Evolutionary conservation across 192 early-diverging fungal genomes (phyloP), one percentile per base, ranked within the genome.

Genomic region (Dimargaris xerosporica): DNA sequence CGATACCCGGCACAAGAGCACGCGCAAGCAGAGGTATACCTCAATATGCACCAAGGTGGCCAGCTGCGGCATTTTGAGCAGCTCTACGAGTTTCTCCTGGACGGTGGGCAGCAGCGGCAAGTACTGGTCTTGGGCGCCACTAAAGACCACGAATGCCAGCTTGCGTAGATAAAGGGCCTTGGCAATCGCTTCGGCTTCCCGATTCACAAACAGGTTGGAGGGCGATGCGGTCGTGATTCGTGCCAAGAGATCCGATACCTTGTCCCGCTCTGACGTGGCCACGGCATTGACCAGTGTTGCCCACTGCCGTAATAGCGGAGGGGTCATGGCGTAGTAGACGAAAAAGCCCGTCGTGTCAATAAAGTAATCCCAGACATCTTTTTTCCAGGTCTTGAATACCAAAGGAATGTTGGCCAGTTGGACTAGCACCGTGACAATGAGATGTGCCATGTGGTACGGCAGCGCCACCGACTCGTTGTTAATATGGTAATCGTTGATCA

Each of bases 1-100:
- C 10, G 89, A 87, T 44, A 96, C 73, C 17, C 91, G 78, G 45
- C 85, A 82, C 23, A 96, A 69, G 16, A 96, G 64, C 15, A 92
- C 80, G 31, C 93, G 80, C 26, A 96, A 66, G 63, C 86, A 93
- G 10, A 91, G 62, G 63, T 91, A 93, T 21, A 90, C 87, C 69
- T 92, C 93, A 5, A 81, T 75, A 62, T 91, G 87, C 17, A 93
- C 82, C 29, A 78, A 71, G 47, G 85, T 34, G 56, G 56, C 84
- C 31, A 77, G 77, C 30, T 80, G 76, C 4, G 67, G 71, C 51
- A 82, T 71, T 67, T 93, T 93, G 23, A 95, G 62, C 59, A 92
- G 76, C 54, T 95, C 93, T 0, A 93, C 93, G 16, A 95, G 72
- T 55, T 91, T 91, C 62, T 91, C 90, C 63, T 90, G 88, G 25